Evolutionary conservation across 2,329 filamentous ascomycete species (phyloP).

Genomic region (Arthrobotrys conoides): DNA sequence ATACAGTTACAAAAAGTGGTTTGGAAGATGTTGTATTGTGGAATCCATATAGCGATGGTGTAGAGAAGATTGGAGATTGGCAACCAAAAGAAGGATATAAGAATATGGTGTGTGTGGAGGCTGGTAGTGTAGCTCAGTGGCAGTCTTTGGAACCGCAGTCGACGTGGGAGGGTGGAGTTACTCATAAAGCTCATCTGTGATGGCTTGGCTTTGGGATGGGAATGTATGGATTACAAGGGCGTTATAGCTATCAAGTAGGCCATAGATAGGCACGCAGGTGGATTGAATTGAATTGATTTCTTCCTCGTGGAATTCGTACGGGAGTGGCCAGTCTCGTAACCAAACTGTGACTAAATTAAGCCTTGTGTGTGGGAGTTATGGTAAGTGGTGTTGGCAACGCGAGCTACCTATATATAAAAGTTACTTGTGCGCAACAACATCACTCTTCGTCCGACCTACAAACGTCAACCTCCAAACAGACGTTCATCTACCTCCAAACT

Average conservation of each 20-base stretch:
- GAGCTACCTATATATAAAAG: not conserved
- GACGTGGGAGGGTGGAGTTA: conserved; percentile 74
- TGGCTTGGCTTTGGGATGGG: not conserved
- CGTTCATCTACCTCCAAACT: not conserved
- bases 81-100: conserved; percentile 89
- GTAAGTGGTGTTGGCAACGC: not conserved
- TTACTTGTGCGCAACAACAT: not conserved
- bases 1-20: conserved; percentile 84
- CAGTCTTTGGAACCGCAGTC: conserved; percentile 85
- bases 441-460: not conserved
- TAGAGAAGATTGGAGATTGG: conserved; percentile 86
- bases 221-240: not conserved
- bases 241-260: not conserved
- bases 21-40: conserved; percentile 91
- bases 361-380: not conserved
- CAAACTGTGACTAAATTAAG: too few relatives aligned
- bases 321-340: too few relatives aligned
- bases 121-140: conserved; percentile 85
- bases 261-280: not conserved
- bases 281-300: not conserved
- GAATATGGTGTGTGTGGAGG: conserved; percentile 95
- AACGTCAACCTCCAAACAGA: conserved; percentile 2
- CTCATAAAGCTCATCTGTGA: conserved; percentile 59
- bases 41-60: conserved; percentile 95
- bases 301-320: not conserved